These are phyloP conservation scores for Pyrenula aspistea DNA, from an alignment of 495 filamentous ascomycete genomes.

Conservation along the genomic window DNA sequence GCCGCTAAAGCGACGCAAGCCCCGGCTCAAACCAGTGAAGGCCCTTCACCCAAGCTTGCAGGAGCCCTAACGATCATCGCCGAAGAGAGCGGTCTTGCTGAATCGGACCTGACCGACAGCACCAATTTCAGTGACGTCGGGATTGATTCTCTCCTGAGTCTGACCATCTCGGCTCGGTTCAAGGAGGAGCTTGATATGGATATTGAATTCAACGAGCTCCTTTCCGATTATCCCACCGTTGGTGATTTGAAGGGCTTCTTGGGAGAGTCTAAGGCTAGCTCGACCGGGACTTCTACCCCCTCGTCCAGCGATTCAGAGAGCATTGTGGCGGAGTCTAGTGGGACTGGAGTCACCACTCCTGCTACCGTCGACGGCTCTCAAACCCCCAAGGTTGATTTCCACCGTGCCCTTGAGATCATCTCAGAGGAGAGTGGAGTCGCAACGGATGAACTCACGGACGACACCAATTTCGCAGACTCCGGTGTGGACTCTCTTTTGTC, in stretches of 20 bases:
- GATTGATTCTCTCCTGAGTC: slow-evolving; percentile 8
- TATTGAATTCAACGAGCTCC: slow-evolving; percentile 38
- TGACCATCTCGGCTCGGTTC: slow-evolving; percentile 34
- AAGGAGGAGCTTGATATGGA: slow-evolving; percentile 35
- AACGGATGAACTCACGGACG: slow-evolving; percentile 25
- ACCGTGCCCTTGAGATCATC: slow-evolving; percentile 19
- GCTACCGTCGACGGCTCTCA: neutral
- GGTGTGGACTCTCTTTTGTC: slow-evolving; percentile 43
- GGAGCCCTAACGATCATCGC: slow-evolving; percentile 51
- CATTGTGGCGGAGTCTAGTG: neutral
- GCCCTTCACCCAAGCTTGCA: slow-evolving; percentile 1
- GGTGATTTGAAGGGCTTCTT: slow-evolving; percentile 36
- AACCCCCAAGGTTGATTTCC: neutral
- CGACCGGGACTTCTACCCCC: neutral
- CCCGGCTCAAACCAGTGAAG: neutral
- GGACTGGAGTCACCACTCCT: slow-evolving; percentile 1
- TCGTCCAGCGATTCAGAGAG: neutral
- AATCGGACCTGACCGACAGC: slow-evolving; percentile 42
- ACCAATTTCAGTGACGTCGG: slow-evolving; percentile 9
- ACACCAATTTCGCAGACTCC: slow-evolving; percentile 35
- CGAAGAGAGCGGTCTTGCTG: slow-evolving; percentile 50
- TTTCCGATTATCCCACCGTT: slow-evolving; percentile 48
- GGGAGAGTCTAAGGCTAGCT: neutral
- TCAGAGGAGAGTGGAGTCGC: slow-evolving; percentile 31
- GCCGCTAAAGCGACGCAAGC: neutral